Evolutionary conservation across 208 protist genomes (phyloP), one percentile per base, ranked within the genome.

Genomic region (Trypanosomatidae sp.): DNA sequence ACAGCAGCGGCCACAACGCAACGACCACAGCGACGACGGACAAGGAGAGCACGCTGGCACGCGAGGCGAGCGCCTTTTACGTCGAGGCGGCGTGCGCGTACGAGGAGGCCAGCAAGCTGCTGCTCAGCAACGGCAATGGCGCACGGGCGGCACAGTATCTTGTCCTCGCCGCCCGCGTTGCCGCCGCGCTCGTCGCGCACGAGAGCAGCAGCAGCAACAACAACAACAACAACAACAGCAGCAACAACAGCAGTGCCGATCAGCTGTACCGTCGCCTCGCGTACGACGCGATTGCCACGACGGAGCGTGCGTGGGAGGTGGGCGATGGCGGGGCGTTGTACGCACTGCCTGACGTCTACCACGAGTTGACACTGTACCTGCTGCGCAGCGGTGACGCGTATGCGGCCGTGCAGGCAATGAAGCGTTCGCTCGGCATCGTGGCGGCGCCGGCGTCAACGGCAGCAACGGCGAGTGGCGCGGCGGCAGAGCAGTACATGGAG

Each of bases 301-400:
- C 85, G 32, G 67, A 83, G 49, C 46, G 57, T 23, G 51, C 60
- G 41, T 71, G 61, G 57, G 62, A n/a, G n/a, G n/a, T n/a, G n/a
- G n/a, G n/a, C n/a, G n/a, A 78, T 16, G 55, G 65, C 6, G 57
- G 56, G 15, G 60, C 63, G 45, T 54, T 55, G n/a, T 63, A 66
- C 26, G 64, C 61, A 20, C 48, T 87, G 27, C 66, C 66, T 0
- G 74, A 92, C 33, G 48, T 88, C 26, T 88, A 92, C 53, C 71
- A 53, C 23, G 26, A 33, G 15, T 71, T 61, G 48, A 67, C 84
- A 18, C 48, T 74, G 0, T 44, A 59, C 13, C 39, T 51, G 25
- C 41, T 92, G 6, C 71, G 71, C 32, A 22, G 44, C 25, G 59
- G 57, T 42, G 60, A 90, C 28, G 10, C 67, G 13, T 20, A 51